A percentile compares a stretch with the other conserved stretches of the same genome.
Evolutionary conservation across 23 red algal genomes (phyloP).

Genomic region (Porphyridium purpureum): DNA sequence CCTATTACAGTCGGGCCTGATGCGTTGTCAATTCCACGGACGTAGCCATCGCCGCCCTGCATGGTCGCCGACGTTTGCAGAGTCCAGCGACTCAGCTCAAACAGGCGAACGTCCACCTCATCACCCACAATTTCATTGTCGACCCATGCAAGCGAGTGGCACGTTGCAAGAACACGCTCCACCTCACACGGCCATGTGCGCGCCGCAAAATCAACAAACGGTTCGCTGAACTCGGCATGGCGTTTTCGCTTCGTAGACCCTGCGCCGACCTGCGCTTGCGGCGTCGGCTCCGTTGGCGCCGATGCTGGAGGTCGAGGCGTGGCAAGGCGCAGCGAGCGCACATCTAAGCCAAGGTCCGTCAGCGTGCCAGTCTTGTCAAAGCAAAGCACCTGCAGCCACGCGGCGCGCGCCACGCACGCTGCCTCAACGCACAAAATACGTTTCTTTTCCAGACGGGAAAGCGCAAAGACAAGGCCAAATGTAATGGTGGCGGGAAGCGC

Average conservation of each 20-base stretch:
- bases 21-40: too few species aligned
- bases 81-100: slow-evolving; percentile 9
- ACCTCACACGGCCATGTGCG: slow-evolving; percentile 2
- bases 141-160: slow-evolving; percentile 9
- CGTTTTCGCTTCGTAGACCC: neutral
- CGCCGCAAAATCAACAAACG: slow-evolving; percentile 1
- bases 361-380: slow-evolving; percentile 31
- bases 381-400: slow-evolving; percentile 6
- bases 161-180: slow-evolving; percentile 7
- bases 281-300: neutral
- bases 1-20: too few species aligned
- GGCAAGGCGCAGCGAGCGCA: slow-evolving; percentile 3
- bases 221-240: neutral
- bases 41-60: too few species aligned
- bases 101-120: slow-evolving; percentile 18
- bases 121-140: slow-evolving; percentile 11
- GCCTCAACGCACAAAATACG: slow-evolving; percentile 7
- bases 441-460: slow-evolving; percentile 1
- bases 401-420: slow-evolving; percentile 1
- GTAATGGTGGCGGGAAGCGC: slow-evolving; percentile 15
- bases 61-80: too few species aligned
- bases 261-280: neutral
- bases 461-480: slow-evolving; percentile 20
- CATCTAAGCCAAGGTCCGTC: slow-evolving; percentile 13
- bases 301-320: neutral